A percentile compares a stretch with the other conserved stretches of the same genome.
phyloP scores from a whole-genome alignment of 768 basidiomycete genomes.

The Candolleomyces efflorescens region DNA sequence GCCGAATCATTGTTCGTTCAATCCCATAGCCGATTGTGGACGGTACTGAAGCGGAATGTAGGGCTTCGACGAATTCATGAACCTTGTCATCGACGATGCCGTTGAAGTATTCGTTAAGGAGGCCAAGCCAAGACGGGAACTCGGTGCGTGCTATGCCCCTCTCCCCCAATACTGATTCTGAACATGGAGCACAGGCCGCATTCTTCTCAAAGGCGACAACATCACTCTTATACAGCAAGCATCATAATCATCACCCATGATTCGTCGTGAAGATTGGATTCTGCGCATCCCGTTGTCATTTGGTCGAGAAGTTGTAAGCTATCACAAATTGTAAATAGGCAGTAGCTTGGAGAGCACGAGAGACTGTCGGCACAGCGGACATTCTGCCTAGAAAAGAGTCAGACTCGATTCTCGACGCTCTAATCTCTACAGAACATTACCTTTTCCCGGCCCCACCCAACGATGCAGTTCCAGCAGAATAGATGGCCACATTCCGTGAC shows the following conservation, averaged over 20 bases:
- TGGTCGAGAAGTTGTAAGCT: constrained; percentile 7
- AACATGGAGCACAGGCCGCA: constrained; percentile 60
- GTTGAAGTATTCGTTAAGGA: constrained; percentile 90
- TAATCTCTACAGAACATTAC: constrained; percentile 26
- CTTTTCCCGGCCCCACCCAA: constrained; percentile 88
- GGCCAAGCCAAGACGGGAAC: constrained; percentile 74
- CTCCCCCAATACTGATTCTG: constrained; percentile 5
- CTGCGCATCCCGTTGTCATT: neutral
- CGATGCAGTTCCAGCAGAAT: constrained; percentile 88
- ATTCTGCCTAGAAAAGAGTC: constrained; percentile 56
- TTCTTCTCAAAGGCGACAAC: constrained; percentile 95
- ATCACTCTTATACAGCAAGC: constrained; percentile 93
- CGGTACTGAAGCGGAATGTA: constrained; percentile 27
- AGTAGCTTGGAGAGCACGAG: constrained; percentile 64
- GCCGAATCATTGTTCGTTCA: constrained; percentile 75
- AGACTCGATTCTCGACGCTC: neutral
- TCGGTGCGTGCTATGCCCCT: constrained; percentile 53
- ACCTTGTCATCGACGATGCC: constrained; percentile 91
- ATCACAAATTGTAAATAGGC: constrained; percentile 81
- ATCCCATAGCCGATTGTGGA: constrained; percentile 1
- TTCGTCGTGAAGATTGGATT: too few relatives aligned
- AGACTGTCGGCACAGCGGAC: constrained; percentile 81
- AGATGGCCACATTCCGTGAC: constrained; percentile 88
- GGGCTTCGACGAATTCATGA: constrained; percentile 99
- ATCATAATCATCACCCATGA: constrained; percentile 11